A percentile compares a stretch with the other conserved stretches of the same genome.
phyloP scores from a whole-genome alignment of 176 grass and related monocot genomes.

The Oryza punctata region DNA sequence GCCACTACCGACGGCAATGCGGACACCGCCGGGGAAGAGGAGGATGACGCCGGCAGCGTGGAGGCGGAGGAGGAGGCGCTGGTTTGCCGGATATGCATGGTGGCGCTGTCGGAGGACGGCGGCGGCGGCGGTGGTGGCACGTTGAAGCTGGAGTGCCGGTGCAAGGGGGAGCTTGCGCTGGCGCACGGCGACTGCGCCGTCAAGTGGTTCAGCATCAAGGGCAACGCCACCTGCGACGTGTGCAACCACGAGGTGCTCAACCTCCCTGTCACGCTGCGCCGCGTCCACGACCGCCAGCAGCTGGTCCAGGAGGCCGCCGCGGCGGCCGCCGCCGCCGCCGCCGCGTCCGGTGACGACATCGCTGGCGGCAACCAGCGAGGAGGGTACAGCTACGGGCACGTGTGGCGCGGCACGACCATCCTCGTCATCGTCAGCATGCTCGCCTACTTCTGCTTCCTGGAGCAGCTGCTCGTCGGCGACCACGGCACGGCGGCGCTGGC shows the following conservation, averaged over 20 bases:
- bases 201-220: slow-evolving; percentile 79
- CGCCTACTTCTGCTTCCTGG: slow-evolving; percentile 80
- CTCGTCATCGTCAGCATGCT: slow-evolving; percentile 62
- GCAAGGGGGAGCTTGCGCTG: slow-evolving; percentile 75
- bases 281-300: neutral
- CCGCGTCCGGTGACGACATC: neutral
- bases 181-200: slow-evolving; percentile 62
- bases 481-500: slow-evolving; percentile 48
- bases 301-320: neutral
- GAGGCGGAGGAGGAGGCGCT: slow-evolving; percentile 52
- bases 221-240: slow-evolving; percentile 69
- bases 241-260: slow-evolving; percentile 67
- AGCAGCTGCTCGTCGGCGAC: slow-evolving; percentile 61
- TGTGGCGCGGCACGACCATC: slow-evolving; percentile 53
- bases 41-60: slow-evolving; percentile 27
- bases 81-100: slow-evolving; percentile 74
- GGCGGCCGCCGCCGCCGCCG: neutral
- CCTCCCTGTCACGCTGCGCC: slow-evolving; percentile 66
- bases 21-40: neutral
- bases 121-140: neutral
- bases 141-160: slow-evolving; percentile 73
- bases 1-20: neutral
- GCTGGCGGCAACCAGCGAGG: neutral
- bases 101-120: slow-evolving; percentile 44
- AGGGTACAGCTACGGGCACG: neutral